Conservation (phyloP, 176 grass and related monocot genomes). For the Olyra latifolia region DNA sequence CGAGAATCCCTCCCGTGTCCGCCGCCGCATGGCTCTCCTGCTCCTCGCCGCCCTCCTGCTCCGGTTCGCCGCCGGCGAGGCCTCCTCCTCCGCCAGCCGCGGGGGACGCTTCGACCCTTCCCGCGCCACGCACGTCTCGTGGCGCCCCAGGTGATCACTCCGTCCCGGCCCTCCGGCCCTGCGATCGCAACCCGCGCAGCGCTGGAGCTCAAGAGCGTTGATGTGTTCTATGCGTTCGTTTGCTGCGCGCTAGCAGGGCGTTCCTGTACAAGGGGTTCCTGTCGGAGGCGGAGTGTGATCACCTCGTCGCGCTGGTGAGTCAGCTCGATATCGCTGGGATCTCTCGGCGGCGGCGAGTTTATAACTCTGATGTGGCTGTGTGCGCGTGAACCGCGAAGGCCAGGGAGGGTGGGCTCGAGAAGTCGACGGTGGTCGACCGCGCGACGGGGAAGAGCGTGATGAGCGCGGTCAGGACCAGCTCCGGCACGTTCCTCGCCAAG, state of each 20-base stretch:
- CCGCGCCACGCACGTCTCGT: conserved; percentile 42
- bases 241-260: conserved; percentile 7
- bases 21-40: conserved; percentile 20
- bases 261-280: conserved; percentile 55
- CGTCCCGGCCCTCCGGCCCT: no score
- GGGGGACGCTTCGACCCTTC: conserved; percentile 34
- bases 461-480: conserved; percentile 45
- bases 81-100: not conserved
- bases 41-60: not conserved
- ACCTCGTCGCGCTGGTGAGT: conserved; percentile 46
- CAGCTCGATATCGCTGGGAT: not conserved
- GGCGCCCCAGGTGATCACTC: conserved; percentile 43
- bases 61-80: not conserved
- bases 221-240: not conserved
- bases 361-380: not conserved
- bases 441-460: conserved; percentile 41
- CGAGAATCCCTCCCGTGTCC: not conserved
- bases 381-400: not conserved
- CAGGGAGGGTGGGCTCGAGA: conserved; percentile 38
- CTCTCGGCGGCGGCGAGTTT: not conserved
- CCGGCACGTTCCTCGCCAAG: conserved; percentile 54
- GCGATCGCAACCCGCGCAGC: not conserved
- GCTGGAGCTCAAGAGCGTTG: not conserved
- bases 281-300: conserved; percentile 49
- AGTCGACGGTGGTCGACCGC: conserved; percentile 52